A percentile compares a stretch with the other conserved stretches of the same genome.
Evolutionary conservation across 257 asterid species (phyloP).

Genomic region (Knoxia roxburghii): DNA sequence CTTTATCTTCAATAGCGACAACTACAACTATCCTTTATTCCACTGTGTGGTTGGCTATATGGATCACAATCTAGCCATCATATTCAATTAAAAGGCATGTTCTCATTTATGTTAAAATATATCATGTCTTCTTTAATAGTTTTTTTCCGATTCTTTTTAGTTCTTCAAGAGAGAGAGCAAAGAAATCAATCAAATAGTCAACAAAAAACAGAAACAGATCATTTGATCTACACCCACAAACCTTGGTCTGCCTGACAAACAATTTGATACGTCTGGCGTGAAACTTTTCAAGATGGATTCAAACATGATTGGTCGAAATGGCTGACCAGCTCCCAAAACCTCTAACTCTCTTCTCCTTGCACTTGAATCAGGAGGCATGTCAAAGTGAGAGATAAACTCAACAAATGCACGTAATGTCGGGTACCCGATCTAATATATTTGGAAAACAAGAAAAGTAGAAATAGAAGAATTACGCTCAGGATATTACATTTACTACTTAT

Average conservation of each 20-base stretch:
- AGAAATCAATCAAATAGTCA: too few species aligned
- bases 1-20: background rate
- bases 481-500: background rate
- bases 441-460: slow-evolving; percentile 22
- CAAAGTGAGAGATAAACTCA: slow-evolving; percentile 67
- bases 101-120: too few species aligned
- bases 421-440: slow-evolving; percentile 49
- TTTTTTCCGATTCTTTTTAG: too few species aligned
- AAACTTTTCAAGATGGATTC: slow-evolving; percentile 57
- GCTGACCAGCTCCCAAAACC: slow-evolving; percentile 48
- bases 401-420: slow-evolving; percentile 76
- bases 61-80: too few species aligned
- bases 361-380: slow-evolving; percentile 40
- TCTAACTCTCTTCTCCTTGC: slow-evolving; percentile 37
- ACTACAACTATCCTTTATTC: too few species aligned
- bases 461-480: slow-evolving; percentile 1
- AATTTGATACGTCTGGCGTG: slow-evolving; percentile 67
- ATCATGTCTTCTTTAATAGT: too few species aligned
- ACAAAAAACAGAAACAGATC: background rate
- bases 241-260: slow-evolving; percentile 77
- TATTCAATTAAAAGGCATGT: too few species aligned
- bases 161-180: too few species aligned
- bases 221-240: slow-evolving; percentile 16
- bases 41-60: too few species aligned
- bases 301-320: slow-evolving; percentile 76